These are phyloP conservation scores for Mycothermus thermophilus DNA, from an alignment of 495 filamentous ascomycete species.

Conservation along the genomic window DNA sequence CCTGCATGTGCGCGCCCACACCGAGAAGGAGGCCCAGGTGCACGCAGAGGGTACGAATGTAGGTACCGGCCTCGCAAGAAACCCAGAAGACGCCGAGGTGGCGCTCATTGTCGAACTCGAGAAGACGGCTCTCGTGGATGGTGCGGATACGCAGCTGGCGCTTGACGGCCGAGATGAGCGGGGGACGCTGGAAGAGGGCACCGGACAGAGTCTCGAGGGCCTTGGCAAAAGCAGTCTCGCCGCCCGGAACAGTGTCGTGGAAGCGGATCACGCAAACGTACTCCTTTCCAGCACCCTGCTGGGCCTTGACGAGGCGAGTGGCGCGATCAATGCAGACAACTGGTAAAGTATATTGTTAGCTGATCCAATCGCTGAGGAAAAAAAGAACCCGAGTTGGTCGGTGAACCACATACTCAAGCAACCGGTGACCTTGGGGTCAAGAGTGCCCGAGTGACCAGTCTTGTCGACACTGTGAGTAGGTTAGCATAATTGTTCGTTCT, in stretches of 20 bases:
- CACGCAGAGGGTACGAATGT: conserved; percentile 95
- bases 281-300: conserved; percentile 89
- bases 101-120: conserved; percentile 95
- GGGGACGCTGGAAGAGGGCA: conserved; percentile 92
- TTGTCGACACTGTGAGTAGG: conserved; percentile 65
- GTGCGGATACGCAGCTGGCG: conserved; percentile 93
- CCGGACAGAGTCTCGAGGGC: conserved; percentile 91
- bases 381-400: not conserved
- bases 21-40: conserved; percentile 86
- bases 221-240: conserved; percentile 74
- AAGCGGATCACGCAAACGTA: conserved; percentile 75
- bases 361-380: not conserved
- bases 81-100: conserved; percentile 99
- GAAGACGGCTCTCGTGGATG: conserved; percentile 85
- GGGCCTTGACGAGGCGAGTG: conserved; percentile 91
- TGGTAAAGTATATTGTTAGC: conserved; percentile 1
- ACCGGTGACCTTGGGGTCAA: conserved; percentile 71
- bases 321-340: conserved; percentile 89
- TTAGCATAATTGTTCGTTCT: no score
- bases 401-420: conserved; percentile 48
- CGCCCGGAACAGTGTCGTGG: conserved; percentile 83
- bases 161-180: conserved; percentile 96
- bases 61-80: conserved; percentile 94
- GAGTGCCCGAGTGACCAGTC: conserved; percentile 92
- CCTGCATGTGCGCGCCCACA: conserved; percentile 97